phyloP scores from a whole-genome alignment of 1,284 basidiomycete species.

The Coniophora puteana region DNA sequence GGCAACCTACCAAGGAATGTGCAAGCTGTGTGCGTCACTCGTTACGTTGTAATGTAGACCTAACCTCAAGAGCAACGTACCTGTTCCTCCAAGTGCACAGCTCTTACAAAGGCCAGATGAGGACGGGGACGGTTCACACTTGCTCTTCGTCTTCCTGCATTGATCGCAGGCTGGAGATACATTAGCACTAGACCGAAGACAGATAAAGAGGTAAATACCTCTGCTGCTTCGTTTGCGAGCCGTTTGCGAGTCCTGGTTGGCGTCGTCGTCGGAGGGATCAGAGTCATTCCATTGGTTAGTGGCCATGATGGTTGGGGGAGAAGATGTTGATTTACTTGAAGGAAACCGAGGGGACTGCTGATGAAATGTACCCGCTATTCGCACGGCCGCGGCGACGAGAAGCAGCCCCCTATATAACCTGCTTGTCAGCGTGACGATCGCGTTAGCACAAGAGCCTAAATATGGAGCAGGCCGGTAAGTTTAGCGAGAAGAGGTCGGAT shows the following conservation, averaged over 20 bases:
- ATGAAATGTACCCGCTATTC: no score
- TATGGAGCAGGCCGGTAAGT: no score
- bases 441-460: no score
- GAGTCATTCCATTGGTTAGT: conserved; percentile 43
- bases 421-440: no score
- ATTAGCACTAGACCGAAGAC: no score
- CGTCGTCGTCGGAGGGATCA: conserved; percentile 58
- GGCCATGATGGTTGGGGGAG: conserved; percentile 30
- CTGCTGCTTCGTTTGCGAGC: conserved; percentile 65
- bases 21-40: conserved; percentile 44
- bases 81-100: conserved; percentile 56
- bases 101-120: conserved; percentile 62
- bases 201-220: no score
- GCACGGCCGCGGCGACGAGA: no score
- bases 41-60: conserved; percentile 2
- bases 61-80: conserved; percentile 34
- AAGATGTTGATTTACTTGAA: no score
- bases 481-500: no score
- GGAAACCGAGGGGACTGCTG: no score
- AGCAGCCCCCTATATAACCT: no score
- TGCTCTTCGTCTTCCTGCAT: conserved; percentile 83
- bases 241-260: conserved; percentile 33
- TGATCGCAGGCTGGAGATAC: conserved; percentile 67
- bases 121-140: conserved; percentile 64
- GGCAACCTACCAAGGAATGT: conserved; percentile 64